Conservation (phyloP, 139 green algal species). For the Chlamydomonas asymmetrica region DNA sequence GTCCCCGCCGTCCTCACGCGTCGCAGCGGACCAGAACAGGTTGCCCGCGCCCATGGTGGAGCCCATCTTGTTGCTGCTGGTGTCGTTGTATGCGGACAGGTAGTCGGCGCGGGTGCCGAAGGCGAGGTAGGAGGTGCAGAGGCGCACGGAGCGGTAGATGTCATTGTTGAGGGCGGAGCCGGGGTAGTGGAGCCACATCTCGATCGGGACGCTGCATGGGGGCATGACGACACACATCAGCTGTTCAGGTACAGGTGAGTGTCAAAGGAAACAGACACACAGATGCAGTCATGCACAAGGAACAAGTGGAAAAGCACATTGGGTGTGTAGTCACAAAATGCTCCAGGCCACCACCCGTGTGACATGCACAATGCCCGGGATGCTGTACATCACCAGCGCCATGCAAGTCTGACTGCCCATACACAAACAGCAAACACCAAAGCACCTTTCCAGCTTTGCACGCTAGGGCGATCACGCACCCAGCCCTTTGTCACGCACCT, state of each 20-base stretch:
- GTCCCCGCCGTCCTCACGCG: not conserved
- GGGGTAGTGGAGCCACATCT: constrained; percentile 6
- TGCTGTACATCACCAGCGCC: too few species aligned
- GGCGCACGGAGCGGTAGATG: constrained; percentile 9
- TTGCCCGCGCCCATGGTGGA: not conserved
- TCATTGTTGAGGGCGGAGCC: not conserved
- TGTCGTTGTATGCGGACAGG: not conserved
- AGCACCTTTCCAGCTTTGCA: too few species aligned
- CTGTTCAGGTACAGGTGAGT: too few species aligned
- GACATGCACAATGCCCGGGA: too few species aligned
- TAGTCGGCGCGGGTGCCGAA: not conserved
- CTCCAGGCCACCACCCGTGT: too few species aligned
- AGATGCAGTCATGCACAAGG: too few species aligned
- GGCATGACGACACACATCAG: not conserved
- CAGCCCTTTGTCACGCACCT: not conserved
- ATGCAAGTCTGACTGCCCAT: too few species aligned
- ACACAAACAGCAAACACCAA: too few species aligned
- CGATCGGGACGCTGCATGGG: not conserved
- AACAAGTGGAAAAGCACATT: too few species aligned
- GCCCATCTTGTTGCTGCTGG: not conserved
- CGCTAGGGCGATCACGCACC: too few species aligned
- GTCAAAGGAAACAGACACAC: too few species aligned
- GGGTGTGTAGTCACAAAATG: too few species aligned
- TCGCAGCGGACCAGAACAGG: not conserved
- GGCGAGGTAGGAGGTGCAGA: constrained; percentile 1